A percentile compares a stretch with the other conserved stretches of the same genome.
phyloP scores from a whole-genome alignment of 2,329 filamentous ascomycete genomes.

The Apiospora hydei region DNA sequence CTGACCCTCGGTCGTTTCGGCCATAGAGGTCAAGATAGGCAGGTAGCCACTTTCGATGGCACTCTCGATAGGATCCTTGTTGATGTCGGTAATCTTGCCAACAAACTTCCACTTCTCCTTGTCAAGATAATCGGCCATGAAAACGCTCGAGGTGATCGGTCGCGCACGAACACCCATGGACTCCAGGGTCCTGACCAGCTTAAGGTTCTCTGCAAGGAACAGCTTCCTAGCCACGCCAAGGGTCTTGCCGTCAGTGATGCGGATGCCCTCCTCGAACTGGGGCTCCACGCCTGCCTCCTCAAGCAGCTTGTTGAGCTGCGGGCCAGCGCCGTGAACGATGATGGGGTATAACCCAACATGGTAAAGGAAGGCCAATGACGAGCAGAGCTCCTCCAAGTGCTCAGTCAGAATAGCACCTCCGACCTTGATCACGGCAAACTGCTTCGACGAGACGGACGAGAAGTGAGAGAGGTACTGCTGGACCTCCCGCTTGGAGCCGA shows the following conservation, averaged over 20 bases:
- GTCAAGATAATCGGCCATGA: conserved; percentile 93
- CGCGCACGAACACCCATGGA: conserved; percentile 87
- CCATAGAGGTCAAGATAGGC: conserved; percentile 95
- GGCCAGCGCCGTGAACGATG: conserved; percentile 93
- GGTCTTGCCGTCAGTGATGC: conserved; percentile 95
- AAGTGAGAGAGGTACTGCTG: conserved; percentile 98
- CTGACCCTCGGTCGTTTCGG: conserved; percentile 88
- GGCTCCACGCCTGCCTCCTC: conserved; percentile 92
- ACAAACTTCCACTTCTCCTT: conserved; percentile 96
- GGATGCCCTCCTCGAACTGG: conserved; percentile 94
- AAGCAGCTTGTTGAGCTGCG: conserved; percentile 91
- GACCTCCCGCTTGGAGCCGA: conserved; percentile 94
- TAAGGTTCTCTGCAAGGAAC: conserved; percentile 94
- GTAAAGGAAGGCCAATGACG: conserved; percentile 88
- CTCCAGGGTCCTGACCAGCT: conserved; percentile 88
- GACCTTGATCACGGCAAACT: conserved; percentile 98
- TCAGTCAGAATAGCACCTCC: conserved; percentile 96
- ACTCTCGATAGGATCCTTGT: conserved; percentile 88
- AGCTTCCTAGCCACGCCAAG: conserved; percentile 88
- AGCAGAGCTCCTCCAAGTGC: conserved; percentile 89
- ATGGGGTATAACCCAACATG: conserved; percentile 95
- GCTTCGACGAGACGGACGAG: conserved; percentile 93
- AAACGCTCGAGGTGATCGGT: conserved; percentile 88
- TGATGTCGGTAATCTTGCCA: conserved; percentile 92
- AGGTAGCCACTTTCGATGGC: conserved; percentile 91